These are phyloP conservation scores for Suhomyces prunicola DNA, from an alignment of 805 yeast species.

Conservation along the genomic window DNA sequence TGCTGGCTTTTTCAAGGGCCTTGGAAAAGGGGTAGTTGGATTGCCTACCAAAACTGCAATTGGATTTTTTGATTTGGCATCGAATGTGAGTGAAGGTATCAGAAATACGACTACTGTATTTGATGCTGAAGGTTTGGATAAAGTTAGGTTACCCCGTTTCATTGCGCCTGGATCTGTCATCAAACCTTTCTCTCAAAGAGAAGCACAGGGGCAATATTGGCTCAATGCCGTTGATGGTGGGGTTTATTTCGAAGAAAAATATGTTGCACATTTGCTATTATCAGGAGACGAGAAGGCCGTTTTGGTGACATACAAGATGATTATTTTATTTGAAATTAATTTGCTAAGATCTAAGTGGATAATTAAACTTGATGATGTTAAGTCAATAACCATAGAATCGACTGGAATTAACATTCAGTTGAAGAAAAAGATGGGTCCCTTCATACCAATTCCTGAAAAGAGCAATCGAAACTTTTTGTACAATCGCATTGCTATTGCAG, in stretches of 20 bases:
- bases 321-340: constrained; percentile 64
- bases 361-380: constrained; percentile 59
- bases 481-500: constrained; percentile 74
- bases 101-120: constrained; percentile 88
- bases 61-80: constrained; percentile 89
- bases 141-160: constrained; percentile 79
- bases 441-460: constrained; percentile 75
- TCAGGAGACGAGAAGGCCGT: constrained; percentile 79
- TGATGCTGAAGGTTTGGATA: constrained; percentile 72
- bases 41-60: constrained; percentile 96
- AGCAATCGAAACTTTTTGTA: constrained; percentile 64
- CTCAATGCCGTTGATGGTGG: constrained; percentile 83
- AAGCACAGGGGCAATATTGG: constrained; percentile 94
- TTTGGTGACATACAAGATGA: constrained; percentile 67
- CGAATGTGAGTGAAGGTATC: constrained; percentile 90
- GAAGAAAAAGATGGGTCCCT: constrained; percentile 50
- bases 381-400: constrained; percentile 68
- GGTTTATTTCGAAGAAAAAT: constrained; percentile 62
- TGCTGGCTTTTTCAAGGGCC: constrained; percentile 85
- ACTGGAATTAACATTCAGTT: constrained; percentile 74
- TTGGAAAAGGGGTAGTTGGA: constrained; percentile 94
- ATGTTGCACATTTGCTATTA: constrained; percentile 80
- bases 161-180: constrained; percentile 69
- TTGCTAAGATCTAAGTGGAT: constrained; percentile 68
- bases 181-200: constrained; percentile 72